A percentile compares a stretch with the other conserved stretches of the same genome.
Conservation (phyloP, 176 grass and related monocot species). For the Zea luxurians region DNA sequence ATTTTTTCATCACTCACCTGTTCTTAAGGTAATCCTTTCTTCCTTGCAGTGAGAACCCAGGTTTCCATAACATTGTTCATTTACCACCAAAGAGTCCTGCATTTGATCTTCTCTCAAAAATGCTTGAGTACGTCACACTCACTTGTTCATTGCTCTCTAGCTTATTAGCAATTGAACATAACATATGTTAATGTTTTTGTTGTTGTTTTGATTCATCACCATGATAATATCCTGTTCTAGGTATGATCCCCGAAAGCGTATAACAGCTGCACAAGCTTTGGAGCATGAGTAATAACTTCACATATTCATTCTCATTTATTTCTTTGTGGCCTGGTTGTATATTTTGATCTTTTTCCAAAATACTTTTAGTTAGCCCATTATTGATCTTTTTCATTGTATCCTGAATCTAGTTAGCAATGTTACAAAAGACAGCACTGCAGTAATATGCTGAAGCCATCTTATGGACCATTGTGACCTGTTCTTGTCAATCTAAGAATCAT, state of each 20-base stretch:
- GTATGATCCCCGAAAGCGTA: conserved; percentile 94
- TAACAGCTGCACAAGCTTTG: conserved; percentile 93
- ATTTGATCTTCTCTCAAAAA: conserved; percentile 95
- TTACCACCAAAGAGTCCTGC: conserved; percentile 72
- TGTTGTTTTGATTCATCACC: conserved; percentile 26
- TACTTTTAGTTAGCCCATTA: conserved; percentile 7
- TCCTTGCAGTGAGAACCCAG: conserved; percentile 76
- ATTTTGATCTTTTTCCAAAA: conserved; percentile 15
- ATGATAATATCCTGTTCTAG: conserved; percentile 51
- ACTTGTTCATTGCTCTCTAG: conserved; percentile 30
- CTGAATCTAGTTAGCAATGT: conserved; percentile 34
- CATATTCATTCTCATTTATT: conserved; percentile 29
- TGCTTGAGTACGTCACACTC: conserved; percentile 95
- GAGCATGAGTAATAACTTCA: conserved; percentile 91
- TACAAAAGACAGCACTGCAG: conserved; percentile 4
- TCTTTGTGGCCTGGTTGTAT: neutral
- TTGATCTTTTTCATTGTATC: neutral
- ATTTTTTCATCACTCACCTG: conserved; percentile 4
- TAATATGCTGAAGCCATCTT: conserved; percentile 14
- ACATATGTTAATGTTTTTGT: conserved; percentile 19
- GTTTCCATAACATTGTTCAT: conserved; percentile 87
- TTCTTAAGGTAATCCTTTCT: conserved; percentile 31
- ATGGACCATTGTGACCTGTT: neutral
- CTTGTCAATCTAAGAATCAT: conserved; percentile 12
- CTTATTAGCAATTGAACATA: conserved; percentile 24